Evolutionary conservation across 371 early-diverging fungal species (phyloP).

Genomic region (Mortierella sp.): DNA sequence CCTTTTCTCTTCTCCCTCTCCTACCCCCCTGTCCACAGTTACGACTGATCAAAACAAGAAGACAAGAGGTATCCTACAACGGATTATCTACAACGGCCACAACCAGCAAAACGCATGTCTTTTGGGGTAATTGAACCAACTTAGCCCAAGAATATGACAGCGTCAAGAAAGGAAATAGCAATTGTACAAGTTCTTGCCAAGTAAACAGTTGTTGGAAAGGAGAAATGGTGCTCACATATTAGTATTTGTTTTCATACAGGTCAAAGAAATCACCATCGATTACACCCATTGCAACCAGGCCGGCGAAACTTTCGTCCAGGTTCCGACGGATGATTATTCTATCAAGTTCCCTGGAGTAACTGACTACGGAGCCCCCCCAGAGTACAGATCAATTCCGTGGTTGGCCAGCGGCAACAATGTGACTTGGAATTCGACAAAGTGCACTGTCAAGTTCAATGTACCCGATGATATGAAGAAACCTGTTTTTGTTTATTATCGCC

Average conservation of each 20-base stretch:
- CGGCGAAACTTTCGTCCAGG: constrained; percentile 17
- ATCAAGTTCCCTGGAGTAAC: constrained; percentile 55
- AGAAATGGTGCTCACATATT: neutral
- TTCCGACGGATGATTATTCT: constrained; percentile 52
- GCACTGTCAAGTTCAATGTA: constrained; percentile 84
- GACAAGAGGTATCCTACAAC: neutral
- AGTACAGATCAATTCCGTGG: constrained; percentile 27
- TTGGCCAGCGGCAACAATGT: constrained; percentile 13
- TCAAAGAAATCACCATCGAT: constrained; percentile 87
- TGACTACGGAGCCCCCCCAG: constrained; percentile 41
- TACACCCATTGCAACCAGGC: constrained; percentile 85
- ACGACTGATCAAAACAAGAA: neutral
- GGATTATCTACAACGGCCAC: neutral
- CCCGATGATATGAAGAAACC: constrained; percentile 77
- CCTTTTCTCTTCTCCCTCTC: neutral
- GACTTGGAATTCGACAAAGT: constrained; percentile 60
- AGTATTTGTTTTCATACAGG: constrained; percentile 50
- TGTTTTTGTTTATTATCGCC: constrained; percentile 93
- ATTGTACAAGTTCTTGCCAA: neutral
- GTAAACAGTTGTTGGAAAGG: neutral
- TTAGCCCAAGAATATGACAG: neutral
- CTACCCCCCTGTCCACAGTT: constrained; percentile 10
- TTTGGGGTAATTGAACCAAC: neutral
- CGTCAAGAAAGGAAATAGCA: neutral
- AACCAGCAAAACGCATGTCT: too few species aligned